Percentiles rank a stretch among this genome's conserved stretches.
phyloP scores from a whole-genome alignment of 768 basidiomycete genomes.

The Tricholoma hemisulphureum region DNA sequence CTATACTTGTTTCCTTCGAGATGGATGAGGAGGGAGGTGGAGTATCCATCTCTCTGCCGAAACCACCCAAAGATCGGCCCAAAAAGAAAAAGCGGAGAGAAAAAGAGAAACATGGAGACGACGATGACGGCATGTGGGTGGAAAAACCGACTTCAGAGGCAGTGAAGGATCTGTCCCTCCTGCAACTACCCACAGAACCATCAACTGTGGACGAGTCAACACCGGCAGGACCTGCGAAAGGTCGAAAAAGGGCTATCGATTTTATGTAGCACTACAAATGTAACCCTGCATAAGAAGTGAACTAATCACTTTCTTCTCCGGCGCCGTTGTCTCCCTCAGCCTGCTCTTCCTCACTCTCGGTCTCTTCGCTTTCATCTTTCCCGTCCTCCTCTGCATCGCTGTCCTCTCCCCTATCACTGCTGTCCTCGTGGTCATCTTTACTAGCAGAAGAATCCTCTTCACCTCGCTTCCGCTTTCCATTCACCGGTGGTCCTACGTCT shows the following conservation, averaged over 20 bases:
- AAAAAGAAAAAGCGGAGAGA: slow-evolving; percentile 47
- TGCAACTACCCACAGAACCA: slow-evolving; percentile 12
- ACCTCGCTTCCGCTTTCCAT: slow-evolving; percentile 27
- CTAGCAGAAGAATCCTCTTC: slow-evolving; percentile 18
- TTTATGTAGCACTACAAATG: slow-evolving; percentile 51
- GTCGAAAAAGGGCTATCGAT: slow-evolving; percentile 72
- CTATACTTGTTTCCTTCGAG: slow-evolving; percentile 71
- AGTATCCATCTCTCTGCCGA: slow-evolving; percentile 22
- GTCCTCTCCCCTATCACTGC: slow-evolving; percentile 13
- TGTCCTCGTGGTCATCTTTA: slow-evolving; percentile 20
- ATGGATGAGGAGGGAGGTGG: slow-evolving; percentile 62
- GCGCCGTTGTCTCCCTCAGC: slow-evolving; percentile 28
- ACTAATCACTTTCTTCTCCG: slow-evolving; percentile 24
- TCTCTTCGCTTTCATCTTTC: slow-evolving; percentile 27
- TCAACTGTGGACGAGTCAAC: slow-evolving; percentile 14
- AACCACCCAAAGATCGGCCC: slow-evolving; percentile 37
- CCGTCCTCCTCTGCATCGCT: slow-evolving; percentile 28
- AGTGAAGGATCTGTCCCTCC: slow-evolving; percentile 35
- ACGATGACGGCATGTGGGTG: slow-evolving; percentile 65
- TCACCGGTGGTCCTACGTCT: not conserved
- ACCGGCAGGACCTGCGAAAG: slow-evolving; percentile 31
- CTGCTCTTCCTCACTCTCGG: slow-evolving; percentile 12
- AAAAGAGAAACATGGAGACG: slow-evolving; percentile 25
- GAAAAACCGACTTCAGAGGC: slow-evolving; percentile 58
- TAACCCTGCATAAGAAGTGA: not conserved